Evolutionary conservation across 2,329 filamentous ascomycete genomes (phyloP).

Genomic region (Bipolaris oryzae): DNA sequence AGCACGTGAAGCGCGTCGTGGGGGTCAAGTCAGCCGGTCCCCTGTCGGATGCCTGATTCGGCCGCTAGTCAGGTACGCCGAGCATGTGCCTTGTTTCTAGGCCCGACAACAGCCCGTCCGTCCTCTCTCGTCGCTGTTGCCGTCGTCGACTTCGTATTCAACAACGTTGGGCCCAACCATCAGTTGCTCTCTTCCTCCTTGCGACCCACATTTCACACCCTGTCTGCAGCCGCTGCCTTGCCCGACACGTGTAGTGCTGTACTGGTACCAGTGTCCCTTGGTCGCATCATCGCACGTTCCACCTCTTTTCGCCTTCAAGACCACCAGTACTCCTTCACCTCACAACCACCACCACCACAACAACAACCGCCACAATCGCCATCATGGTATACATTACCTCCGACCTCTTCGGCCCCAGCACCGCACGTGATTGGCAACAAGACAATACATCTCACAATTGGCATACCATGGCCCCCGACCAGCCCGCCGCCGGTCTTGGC

Average conservation of each 20-base stretch:
- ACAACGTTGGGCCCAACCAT: background rate
- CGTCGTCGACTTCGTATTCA: background rate
- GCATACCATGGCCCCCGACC: conserved; percentile 30
- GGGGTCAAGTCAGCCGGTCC: conserved; percentile 10
- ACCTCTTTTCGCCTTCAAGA: conserved; percentile 1
- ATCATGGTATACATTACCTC: conserved; percentile 47
- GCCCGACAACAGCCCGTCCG: conserved; percentile 13
- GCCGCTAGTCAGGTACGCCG: conserved; percentile 29
- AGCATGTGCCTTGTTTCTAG: conserved; percentile 14
- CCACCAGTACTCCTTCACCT: conserved; percentile 17
- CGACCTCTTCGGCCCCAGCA: conserved; percentile 39
- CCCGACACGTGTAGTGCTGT: conserved; percentile 1
- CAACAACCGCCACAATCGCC: conserved; percentile 1
- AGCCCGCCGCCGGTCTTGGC: conserved; percentile 27
- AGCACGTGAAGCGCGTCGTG: conserved; percentile 34
- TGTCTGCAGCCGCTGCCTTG: background rate
- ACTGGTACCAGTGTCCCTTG: background rate
- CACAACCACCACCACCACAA: conserved; percentile 17
- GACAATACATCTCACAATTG: conserved; percentile 15
- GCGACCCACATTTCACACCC: background rate
- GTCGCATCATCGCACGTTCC: conserved; percentile 5
- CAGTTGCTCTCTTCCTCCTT: conserved; percentile 7
- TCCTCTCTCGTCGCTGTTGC: background rate
- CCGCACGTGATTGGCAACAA: conserved; percentile 17
- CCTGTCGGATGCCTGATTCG: conserved; percentile 11